Evolutionary conservation across 495 filamentous ascomycete genomes (phyloP), one percentile per base, ranked within the genome.

Genomic region (Daldinia loculata): DNA sequence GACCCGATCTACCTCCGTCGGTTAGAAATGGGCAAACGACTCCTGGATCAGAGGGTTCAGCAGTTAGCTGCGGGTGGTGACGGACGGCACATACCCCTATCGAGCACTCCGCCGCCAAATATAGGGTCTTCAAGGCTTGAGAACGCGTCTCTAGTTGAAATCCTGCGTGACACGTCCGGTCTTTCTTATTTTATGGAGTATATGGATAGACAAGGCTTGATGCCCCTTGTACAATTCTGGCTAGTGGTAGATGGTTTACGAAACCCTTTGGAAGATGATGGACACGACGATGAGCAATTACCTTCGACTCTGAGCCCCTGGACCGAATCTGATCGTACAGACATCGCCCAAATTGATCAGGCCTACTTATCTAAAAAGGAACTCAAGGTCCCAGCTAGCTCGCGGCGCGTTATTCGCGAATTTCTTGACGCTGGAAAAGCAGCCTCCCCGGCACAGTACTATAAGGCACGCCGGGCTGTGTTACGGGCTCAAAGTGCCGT

Each of bases 111-210:
- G 73, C 66, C 71, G 65, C 78, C 50, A 34, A 80, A 60, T 51
- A 80, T 65, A 63, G 83, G 70, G 66, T 84, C 74, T 74, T 89
- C 93, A 15, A 84, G 84, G 43, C 75, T 91, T 24, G 89, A 92
- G 63, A 90, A 90, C 70, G 88, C 90, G 8, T 89, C 92, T 0
- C 83, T 98, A 4, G 87, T 87, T 32, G 93, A 98, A 27, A 81
- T 98, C 22, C 85, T 99, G 63, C 91, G 94, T 68, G 92, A 95
- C 78, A 88, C 95, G 8, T 89, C 95, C 1, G 94, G 93, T 6
- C 83, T 98, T 15, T 98, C 94, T 11, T 99, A 97, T 76, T 98
- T 98, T 77, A 99, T 98, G 96, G 96, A 99, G 75, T 98, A 93
- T 77, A 98, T 98, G 96, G 96, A 99, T 78, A 91, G 95, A 29